Base-by-base conservation (phyloP, 179 eudicot genomes). In the Vitellaria paradoxa region DNA sequence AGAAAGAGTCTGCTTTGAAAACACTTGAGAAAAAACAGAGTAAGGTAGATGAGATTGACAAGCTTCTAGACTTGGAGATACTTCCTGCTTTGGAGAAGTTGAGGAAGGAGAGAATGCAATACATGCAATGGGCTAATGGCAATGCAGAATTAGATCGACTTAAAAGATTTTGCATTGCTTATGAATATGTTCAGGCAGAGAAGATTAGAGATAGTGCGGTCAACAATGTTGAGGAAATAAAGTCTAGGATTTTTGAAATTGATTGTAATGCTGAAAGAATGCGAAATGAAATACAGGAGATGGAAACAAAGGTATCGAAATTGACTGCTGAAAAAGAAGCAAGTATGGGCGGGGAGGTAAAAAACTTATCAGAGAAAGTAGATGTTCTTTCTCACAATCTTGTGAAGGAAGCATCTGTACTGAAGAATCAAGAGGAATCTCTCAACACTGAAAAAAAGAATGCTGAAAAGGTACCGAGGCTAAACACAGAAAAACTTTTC, bases 51-150 rank as follows among this genome's bases (percentile, higher is more conserved):
- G 99, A 96, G 86, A 96, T 96, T 75, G 96, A 96, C 80, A 93
- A 93, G 86, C 98, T 96, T 84, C 96, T 96, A 76, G 93, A 92
- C 76, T 93, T 84, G 65, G 98, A 96, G 89, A 96, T 96, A 78
- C 89, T 96, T 70, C 99, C 99, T 68, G 98, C 99, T 63, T 79
- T 96, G 61, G 98, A 96, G 81, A 96, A 96, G 82, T 76, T 96
- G 86, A 89, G 97, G 86, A 96, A 92, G 78, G 98, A 96, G 79
- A 83, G 93, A 76, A 88, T 86, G 91, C 98, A 96, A 79, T 96
- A 96, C 79, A 89, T 93, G 98, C 99, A 94, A 80, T 96, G 99
- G 99, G 87, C 98, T 73, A 91, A 94, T 74, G 97, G 97, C 30
- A 91, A 88, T 87, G 98, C 96, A 45, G 97, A 94, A 78, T 74